Conservation (phyloP, 805 yeast species). For the Metschnikowia proteae region DNA sequence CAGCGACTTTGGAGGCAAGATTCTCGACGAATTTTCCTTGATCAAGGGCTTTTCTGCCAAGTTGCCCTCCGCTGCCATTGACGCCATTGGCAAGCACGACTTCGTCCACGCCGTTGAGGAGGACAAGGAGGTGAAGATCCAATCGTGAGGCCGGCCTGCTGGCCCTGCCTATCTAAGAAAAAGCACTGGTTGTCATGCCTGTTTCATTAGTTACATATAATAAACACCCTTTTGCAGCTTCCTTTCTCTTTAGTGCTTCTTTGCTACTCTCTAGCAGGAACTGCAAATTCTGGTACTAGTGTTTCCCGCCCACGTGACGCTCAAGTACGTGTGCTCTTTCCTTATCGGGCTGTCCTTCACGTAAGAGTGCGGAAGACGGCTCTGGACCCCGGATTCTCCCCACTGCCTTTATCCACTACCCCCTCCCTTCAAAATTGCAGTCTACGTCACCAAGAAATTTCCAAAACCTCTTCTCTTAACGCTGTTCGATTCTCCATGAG, state of each 20-base stretch:
- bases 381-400: conserved; percentile 3
- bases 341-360: conserved; percentile 4
- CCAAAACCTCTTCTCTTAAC: no score
- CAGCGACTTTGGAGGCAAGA: conserved; percentile 53
- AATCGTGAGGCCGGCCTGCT: conserved; percentile 8
- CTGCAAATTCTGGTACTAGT: no score
- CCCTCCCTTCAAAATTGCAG: background rate
- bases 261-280: background rate
- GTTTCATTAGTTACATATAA: background rate
- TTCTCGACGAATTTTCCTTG: conserved; percentile 57
- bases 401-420: background rate
- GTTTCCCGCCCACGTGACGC: background rate
- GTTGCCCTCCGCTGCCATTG: conserved; percentile 52
- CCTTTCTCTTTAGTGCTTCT: background rate
- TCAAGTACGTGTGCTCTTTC: background rate
- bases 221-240: background rate
- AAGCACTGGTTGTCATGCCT: background rate
- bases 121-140: conserved; percentile 59
- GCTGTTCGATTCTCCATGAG: conserved; percentile 7
- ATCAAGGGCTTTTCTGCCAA: conserved; percentile 66
- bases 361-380: conserved; percentile 3
- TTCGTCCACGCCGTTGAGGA: conserved; percentile 61
- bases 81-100: conserved; percentile 44
- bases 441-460: no score
- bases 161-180: background rate